Percentiles rank a stretch among this genome's conserved stretches.
These are phyloP conservation scores for Microdochium nivale DNA, from an alignment of 2,329 filamentous ascomycete genomes.

Conservation along the genomic window DNA sequence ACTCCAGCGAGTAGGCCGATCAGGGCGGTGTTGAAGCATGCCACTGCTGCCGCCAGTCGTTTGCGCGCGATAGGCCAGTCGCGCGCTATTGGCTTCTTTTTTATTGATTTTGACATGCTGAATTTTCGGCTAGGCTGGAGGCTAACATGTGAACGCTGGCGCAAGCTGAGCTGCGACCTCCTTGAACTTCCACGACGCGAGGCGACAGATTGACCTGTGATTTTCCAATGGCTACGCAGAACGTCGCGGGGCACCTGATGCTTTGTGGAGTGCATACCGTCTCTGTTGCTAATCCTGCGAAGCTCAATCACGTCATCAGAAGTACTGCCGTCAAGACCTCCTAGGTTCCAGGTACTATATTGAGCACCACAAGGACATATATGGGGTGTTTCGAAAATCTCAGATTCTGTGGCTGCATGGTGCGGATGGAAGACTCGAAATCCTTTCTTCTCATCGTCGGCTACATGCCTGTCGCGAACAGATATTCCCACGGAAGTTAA, in stretches of 20 bases:
- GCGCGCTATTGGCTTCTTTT: constrained; percentile 58
- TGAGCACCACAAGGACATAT: constrained; percentile 8
- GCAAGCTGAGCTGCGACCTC: constrained; percentile 27
- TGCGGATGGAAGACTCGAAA: too few relatives aligned
- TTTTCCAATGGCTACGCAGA: constrained; percentile 9
- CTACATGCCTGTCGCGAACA: background rate
- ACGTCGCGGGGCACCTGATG: constrained; percentile 12
- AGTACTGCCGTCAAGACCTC: constrained; percentile 18
- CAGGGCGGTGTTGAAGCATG: constrained; percentile 65
- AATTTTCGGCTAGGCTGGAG: constrained; percentile 39
- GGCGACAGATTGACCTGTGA: constrained; percentile 16
- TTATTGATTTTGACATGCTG: constrained; percentile 44
- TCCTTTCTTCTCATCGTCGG: background rate
- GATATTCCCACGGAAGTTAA: too few relatives aligned
- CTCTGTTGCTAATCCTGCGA: background rate
- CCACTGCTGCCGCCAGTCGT: constrained; percentile 57
- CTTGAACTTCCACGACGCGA: background rate
- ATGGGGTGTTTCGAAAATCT: background rate
- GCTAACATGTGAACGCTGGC: constrained; percentile 44
- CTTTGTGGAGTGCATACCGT: constrained; percentile 10
- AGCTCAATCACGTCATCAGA: constrained; percentile 19
- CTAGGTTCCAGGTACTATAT: constrained; percentile 15
- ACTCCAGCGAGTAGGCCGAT: constrained; percentile 65
- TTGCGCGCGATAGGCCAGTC: constrained; percentile 64
- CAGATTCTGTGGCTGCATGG: too few relatives aligned